Percentiles rank a stretch among this genome's conserved stretches.
Evolutionary conservation across 1,284 basidiomycete genomes (phyloP).

Genomic region (Golubevia sp.): DNA sequence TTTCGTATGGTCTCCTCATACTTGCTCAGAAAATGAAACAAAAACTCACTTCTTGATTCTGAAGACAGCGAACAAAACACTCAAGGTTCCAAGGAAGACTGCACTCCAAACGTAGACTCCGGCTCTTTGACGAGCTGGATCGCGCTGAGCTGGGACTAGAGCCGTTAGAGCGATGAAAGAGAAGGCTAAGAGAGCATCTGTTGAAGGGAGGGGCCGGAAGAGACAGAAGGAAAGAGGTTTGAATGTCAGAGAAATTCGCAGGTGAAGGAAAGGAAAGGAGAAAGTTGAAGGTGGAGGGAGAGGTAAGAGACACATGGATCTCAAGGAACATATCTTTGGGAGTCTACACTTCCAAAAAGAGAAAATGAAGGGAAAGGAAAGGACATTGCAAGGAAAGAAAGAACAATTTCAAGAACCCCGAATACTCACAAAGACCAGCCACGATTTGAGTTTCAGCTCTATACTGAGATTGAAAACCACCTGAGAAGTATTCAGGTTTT

Average conservation of each 20-base stretch:
- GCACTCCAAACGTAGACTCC: slow-evolving; percentile 88
- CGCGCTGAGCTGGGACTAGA: slow-evolving; percentile 77
- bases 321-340: too few relatives aligned
- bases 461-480: slow-evolving; percentile 85
- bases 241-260: neutral
- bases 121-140: slow-evolving; percentile 75
- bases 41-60: slow-evolving; percentile 83
- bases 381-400: neutral
- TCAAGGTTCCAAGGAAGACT: slow-evolving; percentile 82
- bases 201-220: neutral
- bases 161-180: slow-evolving; percentile 82
- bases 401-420: neutral
- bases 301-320: too few relatives aligned
- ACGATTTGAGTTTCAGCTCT: slow-evolving; percentile 92
- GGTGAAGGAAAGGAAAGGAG: neutral
- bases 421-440: slow-evolving; percentile 77
- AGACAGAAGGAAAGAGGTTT: neutral
- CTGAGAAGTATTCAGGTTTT: slow-evolving; percentile 77
- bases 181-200: slow-evolving; percentile 82
- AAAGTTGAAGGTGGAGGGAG: too few relatives aligned
- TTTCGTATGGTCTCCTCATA: too few relatives aligned
- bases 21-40: too few relatives aligned
- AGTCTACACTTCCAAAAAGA: neutral
- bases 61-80: slow-evolving; percentile 85
- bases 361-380: neutral